phyloP scores from a whole-genome alignment of 768 basidiomycete species.

The Rhodotorula kratochvilovae region DNA sequence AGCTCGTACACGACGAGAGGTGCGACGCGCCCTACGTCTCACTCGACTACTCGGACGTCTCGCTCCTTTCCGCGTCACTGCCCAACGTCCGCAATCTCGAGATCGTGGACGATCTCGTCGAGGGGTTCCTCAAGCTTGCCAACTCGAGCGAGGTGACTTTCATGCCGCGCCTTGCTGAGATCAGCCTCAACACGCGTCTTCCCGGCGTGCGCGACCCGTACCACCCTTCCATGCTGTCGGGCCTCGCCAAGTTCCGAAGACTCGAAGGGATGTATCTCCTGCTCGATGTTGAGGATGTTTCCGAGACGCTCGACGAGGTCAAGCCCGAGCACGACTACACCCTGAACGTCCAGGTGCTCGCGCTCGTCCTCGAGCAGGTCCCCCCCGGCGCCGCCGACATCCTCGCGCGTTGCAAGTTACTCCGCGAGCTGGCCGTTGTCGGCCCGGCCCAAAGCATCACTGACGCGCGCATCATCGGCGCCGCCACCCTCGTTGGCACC shows the following conservation, averaged over 20 bases:
- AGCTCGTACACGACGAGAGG: neutral
- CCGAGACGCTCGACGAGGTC: neutral
- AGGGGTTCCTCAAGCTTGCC: neutral
- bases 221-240: neutral
- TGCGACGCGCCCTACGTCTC: no score
- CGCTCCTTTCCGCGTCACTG: neutral
- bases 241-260: neutral
- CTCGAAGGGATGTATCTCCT: neutral
- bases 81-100: neutral
- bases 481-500: neutral
- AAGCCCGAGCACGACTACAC: neutral
- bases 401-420: neutral
- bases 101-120: neutral
- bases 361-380: neutral
- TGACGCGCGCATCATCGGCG: neutral
- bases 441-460: neutral
- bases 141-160: neutral
- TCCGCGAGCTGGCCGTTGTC: neutral
- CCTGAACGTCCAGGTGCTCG: neutral
- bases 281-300: neutral
- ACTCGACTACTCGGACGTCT: neutral
- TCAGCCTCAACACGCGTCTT: neutral
- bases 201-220: neutral
- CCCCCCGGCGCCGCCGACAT: no score
- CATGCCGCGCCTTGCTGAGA: neutral